Base-by-base conservation (phyloP, 2,329 filamentous ascomycete genomes). In the Periconia sp. region DNA sequence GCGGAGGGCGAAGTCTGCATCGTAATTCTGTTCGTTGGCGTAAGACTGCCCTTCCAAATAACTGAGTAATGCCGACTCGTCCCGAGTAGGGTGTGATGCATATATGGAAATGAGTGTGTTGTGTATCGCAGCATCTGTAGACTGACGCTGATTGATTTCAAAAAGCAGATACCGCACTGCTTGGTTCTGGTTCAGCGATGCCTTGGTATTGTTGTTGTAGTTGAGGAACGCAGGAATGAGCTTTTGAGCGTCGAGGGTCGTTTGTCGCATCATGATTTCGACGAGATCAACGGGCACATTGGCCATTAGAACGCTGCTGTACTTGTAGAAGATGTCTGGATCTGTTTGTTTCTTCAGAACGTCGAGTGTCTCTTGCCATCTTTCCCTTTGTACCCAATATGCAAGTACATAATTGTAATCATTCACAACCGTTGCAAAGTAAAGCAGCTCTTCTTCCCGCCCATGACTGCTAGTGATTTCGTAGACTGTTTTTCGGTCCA, bases 101-200 rank as follows among this genome's bases (percentile, higher is more conserved):
- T 97, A 96, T 48, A 99, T 93, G 9, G 93, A 96, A 46, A 99
- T 91, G 6, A 99, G 84, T 0, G 94, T 97, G 72, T 99, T 99
- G 78, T 99, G 94, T 11, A 99, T 88, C 1, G 94, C 93, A 2
- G 94, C 87, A 65, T 93, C 83, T 54, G 87, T 82, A 49, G 92
- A 88, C 71, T 89, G 82, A 66, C 92, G 82, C 76, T 93, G 85
- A 76, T 96, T 92, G 66, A 99, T 92, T 54, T 92, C 91, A 72
- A 93, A 96, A 61, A 92, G 90, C 18, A 99, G 85, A 70, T 99
- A 99, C 41, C 94, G 86, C 40, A 97, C 82, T 1, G 94, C 94
- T 77, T 99, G 94, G 64, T 97, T 97, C 70, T 79, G 69, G 19
- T 57, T 74, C n/a, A 93, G 77, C 0, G 89, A 76, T 0, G 88